Base-by-base conservation (phyloP, 805 yeast genomes). In the Tetrapisispora nanseiensis region DNA sequence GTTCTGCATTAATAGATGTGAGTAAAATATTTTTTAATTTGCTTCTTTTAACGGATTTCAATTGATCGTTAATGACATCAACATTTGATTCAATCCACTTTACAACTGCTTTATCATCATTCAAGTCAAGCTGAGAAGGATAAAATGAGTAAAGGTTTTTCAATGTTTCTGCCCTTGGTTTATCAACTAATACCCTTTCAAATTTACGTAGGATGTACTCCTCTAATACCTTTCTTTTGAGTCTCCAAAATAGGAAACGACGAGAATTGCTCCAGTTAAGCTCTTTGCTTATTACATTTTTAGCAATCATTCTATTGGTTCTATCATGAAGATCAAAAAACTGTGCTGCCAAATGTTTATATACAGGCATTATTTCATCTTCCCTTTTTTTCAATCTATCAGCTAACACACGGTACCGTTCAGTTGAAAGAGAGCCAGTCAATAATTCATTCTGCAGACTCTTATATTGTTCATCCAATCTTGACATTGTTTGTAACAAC, bases 271-370 rank as follows among this genome's bases (percentile, higher is more conserved):
- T 64, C 96, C 96, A 89, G 55, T 82, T 78, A 42, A 92, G 67
- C 55, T 86, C 92, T 61, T 83, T 82, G 52, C 82, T 75, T 55
- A 92, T 86, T 44, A 81, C 83, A 45, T 90, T 94, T 75, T 92
- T 94, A 42, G 95, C 94, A 67, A 83, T 65, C 97, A 92, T 92
- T 67, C 97, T 87, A 30, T 90, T 95, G 11, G 96, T 82, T 69
- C 96, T 80, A 65, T 92, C 99, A 61, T 92, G 99, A 60, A 92
- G 75, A 65, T 94, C 99, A 39, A 97, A 98, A 68, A 89, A 92
- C 68, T 92, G 97, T 40, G 90, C 83, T 37, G 95, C 82, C 44
- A 92, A 74, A 69, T 92, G 97, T 48, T 81, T 80, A 66, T 94
- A 94, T 48, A 90, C 76, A 52, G 97, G 97, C 53, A 86, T 63